A percentile compares a stretch with the other conserved stretches of the same genome.
Evolutionary conservation across 192 early-diverging fungal species (phyloP).

Genomic region (Coemansia sp.): DNA sequence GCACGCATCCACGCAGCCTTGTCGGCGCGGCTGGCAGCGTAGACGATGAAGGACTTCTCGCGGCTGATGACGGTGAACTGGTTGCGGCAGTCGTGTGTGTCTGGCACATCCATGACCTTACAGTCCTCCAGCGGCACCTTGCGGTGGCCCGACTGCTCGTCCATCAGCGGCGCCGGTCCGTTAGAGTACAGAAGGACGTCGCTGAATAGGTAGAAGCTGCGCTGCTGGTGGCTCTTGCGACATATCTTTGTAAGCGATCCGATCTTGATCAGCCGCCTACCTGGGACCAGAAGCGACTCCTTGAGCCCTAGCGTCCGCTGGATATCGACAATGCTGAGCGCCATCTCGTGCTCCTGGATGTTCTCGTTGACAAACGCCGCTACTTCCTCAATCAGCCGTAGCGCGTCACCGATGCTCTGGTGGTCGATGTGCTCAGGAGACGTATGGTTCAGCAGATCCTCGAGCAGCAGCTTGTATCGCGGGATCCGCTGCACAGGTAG

Average conservation of each 20-base stretch:
- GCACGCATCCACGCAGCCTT: slow-evolving; percentile 69
- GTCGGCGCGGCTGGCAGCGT: slow-evolving; percentile 55
- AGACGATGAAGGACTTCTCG: slow-evolving; percentile 80
- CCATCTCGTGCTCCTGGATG: slow-evolving; percentile 78
- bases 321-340: slow-evolving; percentile 66
- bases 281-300: slow-evolving; percentile 70
- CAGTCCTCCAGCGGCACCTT: slow-evolving; percentile 65
- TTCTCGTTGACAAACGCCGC: slow-evolving; percentile 79
- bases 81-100: slow-evolving; percentile 58
- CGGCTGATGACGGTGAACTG: slow-evolving; percentile 77
- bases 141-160: slow-evolving; percentile 69
- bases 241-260: slow-evolving; percentile 75
- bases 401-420: slow-evolving; percentile 42
- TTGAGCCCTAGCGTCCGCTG: slow-evolving; percentile 68
- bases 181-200: slow-evolving; percentile 78
- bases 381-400: slow-evolving; percentile 58
- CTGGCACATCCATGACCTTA: slow-evolving; percentile 57
- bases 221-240: slow-evolving; percentile 69
- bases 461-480: slow-evolving; percentile 55
- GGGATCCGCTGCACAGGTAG: slow-evolving; percentile 55
- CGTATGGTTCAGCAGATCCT: slow-evolving; percentile 59
- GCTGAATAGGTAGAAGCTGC: slow-evolving; percentile 72
- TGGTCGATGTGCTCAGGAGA: slow-evolving; percentile 45
- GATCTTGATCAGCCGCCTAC: slow-evolving; percentile 63
- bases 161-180: slow-evolving; percentile 58